Evolutionary conservation across 768 basidiomycete genomes (phyloP), one percentile per base, ranked within the genome.

Genomic region (Tricholoma terreum): DNA sequence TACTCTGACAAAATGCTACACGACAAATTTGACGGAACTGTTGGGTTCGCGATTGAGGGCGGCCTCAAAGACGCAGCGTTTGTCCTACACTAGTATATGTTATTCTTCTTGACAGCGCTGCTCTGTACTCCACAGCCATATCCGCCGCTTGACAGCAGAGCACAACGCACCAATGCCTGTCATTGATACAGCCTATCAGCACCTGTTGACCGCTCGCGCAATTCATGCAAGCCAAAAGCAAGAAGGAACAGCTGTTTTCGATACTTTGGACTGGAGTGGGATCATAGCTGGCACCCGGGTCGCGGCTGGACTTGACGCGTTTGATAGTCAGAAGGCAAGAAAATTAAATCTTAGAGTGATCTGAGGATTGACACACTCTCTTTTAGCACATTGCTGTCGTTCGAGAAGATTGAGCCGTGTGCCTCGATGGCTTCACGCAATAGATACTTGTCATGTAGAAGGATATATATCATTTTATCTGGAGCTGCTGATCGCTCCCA

Each of bases 51-150:
- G 11, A 83, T 94, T 50, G 86, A 90, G 46, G 90, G 90, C n/a
- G 94, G 92, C 15, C 84, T 96, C 65, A 93, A 93, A 65, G 93
- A 94, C 65, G 87, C 90, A 0, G 71, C 81, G 80, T 86, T 65
- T 45, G 80, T 75, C 6, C 2, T 19, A n/a, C 19, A 27, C 49
- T 21, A 45, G 52, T 33, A 24, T n/a, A 12, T 6, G 58, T 33
- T 30, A 7, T 24, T 17, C 54, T 8, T 31, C 15, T 3, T 17
- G 46, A 31, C 14, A 17, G 51, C 52, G 34, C 30, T 59, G 38
- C 61, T 31, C 43, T n/a, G 15, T 27, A 6, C 40, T 42, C 56
- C 19, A 9, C 58, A 84, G 83, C 24, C 87, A 89, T 67, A 85
- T 94, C 53, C 86, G 88, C 55, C 80, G 79, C 50, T 77, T 94